Base-by-base conservation (phyloP, 768 basidiomycete genomes). In the Sporobolomyces pararoseus region DNA sequence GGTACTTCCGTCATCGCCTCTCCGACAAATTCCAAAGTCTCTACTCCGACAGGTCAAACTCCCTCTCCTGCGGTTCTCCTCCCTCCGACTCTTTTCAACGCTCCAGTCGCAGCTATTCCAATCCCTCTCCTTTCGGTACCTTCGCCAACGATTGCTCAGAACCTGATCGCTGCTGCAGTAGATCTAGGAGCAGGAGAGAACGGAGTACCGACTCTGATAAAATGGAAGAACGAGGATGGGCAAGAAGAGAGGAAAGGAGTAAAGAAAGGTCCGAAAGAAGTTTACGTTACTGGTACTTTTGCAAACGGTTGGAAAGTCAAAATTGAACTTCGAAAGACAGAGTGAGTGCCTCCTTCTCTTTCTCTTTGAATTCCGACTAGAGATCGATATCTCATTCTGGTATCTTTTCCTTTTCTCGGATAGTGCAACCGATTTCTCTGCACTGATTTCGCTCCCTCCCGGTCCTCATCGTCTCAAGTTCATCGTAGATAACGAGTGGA, bases 391-490 rank as follows among this genome's bases (percentile, higher is more conserved):
- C n/a, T n/a, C n/a, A n/a, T n/a, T n/a, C n/a, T n/a, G n/a, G n/a
- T n/a, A n/a, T n/a, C n/a, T n/a, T n/a, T n/a, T n/a, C n/a, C n/a
- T 17, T 13, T 29, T 32, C 14, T 0, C 19, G 7, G 6, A 25
- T 61, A 73, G 72, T 63, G 19, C 72, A 17, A 60, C 64, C n/a
- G 76, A 77, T 60, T 77, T 77, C 67, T 71, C 77, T 16, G 75
- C 74, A 5, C 66, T 77, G 44, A 75, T 77, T 67, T 74, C 72
- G 1, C 85, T 98, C 0, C 85, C 86, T 14, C 91, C 92, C 0
- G 95, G 95, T 21, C 92, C 92, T 0, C 92, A 97, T 77, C 90
- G 93, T 73, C 84, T 97, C 78, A 90, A 93, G 66, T 98, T 96
- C 83, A 85, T 97, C 73, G 90, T 98, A 69, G 95, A 98, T 78